These are phyloP conservation scores for Stylonectria norvegica DNA, from an alignment of 2,329 filamentous ascomycete genomes.

Conservation along the genomic window DNA sequence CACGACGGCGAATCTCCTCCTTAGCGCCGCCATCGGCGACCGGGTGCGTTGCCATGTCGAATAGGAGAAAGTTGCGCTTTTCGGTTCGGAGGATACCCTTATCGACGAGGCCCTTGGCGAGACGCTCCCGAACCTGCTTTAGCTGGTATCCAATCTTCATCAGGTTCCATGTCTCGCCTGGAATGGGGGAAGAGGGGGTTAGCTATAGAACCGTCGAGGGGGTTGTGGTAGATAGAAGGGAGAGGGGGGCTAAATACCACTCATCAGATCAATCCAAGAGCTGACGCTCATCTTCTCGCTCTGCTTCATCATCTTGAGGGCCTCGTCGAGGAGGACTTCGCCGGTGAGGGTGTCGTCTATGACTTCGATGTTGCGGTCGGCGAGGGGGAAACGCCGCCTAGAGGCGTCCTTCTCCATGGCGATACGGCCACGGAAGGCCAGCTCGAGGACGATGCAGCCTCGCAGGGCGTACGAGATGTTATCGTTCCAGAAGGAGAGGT, in stretches of 20 bases:
- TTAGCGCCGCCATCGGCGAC: slow-evolving; percentile 95
- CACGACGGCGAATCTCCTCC: slow-evolving; percentile 91
- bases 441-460: slow-evolving; percentile 96
- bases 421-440: slow-evolving; percentile 92
- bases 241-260: slow-evolving; percentile 59
- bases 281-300: slow-evolving; percentile 99
- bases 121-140: slow-evolving; percentile 96
- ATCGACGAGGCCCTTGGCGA: slow-evolving; percentile 96
- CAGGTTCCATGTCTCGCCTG: slow-evolving; percentile 98
- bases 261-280: slow-evolving; percentile 99
- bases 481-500: slow-evolving; percentile 99
- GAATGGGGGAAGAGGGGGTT: slow-evolving; percentile 17
- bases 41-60: slow-evolving; percentile 99
- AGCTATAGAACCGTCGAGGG: slow-evolving; percentile 10
- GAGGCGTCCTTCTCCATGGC: slow-evolving; percentile 98
- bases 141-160: slow-evolving; percentile 99
- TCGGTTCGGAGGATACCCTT: slow-evolving; percentile 98
- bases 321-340: slow-evolving; percentile 94
- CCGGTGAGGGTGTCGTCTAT: slow-evolving; percentile 95
- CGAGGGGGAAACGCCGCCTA: slow-evolving; percentile 84
- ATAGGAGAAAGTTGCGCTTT: slow-evolving; percentile 98
- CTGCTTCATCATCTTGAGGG: slow-evolving; percentile 99
- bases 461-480: slow-evolving; percentile 98
- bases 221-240: slow-evolving; percentile 10
- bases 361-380: slow-evolving; percentile 93